These are phyloP conservation scores for Rhynchospora breviuscula DNA, from an alignment of 176 grass and related monocot genomes.

Conservation along the genomic window DNA sequence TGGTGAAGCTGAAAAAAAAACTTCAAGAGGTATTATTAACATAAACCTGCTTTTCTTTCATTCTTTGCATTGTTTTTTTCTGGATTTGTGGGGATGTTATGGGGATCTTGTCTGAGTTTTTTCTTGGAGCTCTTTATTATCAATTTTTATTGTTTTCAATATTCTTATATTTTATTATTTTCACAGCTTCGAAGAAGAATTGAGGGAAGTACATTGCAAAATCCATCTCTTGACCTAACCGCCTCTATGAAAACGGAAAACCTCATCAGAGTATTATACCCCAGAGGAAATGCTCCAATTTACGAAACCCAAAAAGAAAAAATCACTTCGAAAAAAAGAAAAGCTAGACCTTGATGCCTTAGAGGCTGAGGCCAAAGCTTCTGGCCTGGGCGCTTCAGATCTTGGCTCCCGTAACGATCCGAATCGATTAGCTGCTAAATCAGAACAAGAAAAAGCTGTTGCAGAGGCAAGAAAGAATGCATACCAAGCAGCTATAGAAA, in stretches of 20 bases:
- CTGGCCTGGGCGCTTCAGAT: constrained; percentile 74
- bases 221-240: constrained; percentile 63
- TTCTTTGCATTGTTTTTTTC: neutral
- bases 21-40: constrained; percentile 65
- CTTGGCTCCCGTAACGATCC: constrained; percentile 70
- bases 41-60: neutral
- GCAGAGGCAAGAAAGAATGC: constrained; percentile 67
- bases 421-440: constrained; percentile 45
- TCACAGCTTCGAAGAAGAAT: constrained; percentile 79
- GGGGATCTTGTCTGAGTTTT: neutral
- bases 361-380: constrained; percentile 75
- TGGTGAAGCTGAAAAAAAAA: constrained; percentile 71
- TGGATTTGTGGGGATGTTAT: neutral
- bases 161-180: constrained; percentile 27
- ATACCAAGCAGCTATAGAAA: constrained; percentile 65
- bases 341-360: constrained; percentile 84
- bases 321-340: constrained; percentile 89
- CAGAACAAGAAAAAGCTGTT: constrained; percentile 66
- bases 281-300: constrained; percentile 86
- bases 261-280: constrained; percentile 71
- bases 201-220: constrained; percentile 42
- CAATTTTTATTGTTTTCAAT: neutral
- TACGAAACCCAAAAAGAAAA: constrained; percentile 99
- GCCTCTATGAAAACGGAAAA: constrained; percentile 49
- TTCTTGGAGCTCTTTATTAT: neutral